Conservation (phyloP, 768 basidiomycete genomes). For the Butyriboletus loyo region DNA sequence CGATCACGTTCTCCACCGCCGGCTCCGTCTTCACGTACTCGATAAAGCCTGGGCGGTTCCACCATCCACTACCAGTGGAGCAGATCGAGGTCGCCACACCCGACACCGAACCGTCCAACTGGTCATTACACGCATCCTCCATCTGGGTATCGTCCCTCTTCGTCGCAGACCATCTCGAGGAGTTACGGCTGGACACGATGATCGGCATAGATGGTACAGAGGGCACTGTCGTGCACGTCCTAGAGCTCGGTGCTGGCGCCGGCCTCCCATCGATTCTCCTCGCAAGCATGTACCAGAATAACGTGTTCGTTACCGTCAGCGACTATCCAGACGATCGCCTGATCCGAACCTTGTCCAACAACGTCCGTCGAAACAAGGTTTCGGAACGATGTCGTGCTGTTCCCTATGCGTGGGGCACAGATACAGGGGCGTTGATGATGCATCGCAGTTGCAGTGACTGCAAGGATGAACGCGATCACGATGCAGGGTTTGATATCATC, state of each 20-base stretch:
- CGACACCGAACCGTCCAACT: constrained; percentile 65
- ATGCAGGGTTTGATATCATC: constrained; percentile 55
- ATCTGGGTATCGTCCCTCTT: constrained; percentile 71
- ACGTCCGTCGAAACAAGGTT: constrained; percentile 51
- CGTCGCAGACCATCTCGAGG: constrained; percentile 60
- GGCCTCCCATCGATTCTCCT: constrained; percentile 72
- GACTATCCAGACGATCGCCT: constrained; percentile 72
- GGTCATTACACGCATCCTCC: constrained; percentile 74
- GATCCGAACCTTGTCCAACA: constrained; percentile 55
- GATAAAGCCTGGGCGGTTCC: constrained; percentile 14
- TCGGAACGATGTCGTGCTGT: constrained; percentile 47
- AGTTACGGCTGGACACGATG: constrained; percentile 38
- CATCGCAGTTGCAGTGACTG: too few species aligned
- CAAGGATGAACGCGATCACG: constrained; percentile 29
- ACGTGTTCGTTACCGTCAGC: constrained; percentile 47
- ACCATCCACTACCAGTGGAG: constrained; percentile 6
- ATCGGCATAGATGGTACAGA: background rate
- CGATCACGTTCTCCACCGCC: constrained; percentile 57
- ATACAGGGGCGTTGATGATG: constrained; percentile 29
- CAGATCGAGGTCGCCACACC: constrained; percentile 53
- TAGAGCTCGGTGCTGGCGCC: constrained; percentile 74
- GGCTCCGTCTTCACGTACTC: constrained; percentile 53
- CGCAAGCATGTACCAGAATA: constrained; percentile 43
- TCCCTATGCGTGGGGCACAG: constrained; percentile 66
- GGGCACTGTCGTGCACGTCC: constrained; percentile 35